phyloP scores from a whole-genome alignment of 331 rosid species.

The Arachis monticola region DNA sequence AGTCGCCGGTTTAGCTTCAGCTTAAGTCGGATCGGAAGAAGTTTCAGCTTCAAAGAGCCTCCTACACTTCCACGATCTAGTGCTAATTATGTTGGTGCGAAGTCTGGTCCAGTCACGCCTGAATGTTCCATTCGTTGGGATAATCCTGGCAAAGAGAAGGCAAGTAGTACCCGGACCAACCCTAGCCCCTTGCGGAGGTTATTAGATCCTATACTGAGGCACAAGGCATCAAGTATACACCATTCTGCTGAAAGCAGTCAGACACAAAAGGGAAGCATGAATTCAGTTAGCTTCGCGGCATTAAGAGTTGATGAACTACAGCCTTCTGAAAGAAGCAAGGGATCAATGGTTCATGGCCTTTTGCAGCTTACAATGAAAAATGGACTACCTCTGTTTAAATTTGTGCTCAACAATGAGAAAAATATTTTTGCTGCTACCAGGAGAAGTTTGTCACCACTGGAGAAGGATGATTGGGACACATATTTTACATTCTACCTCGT shows the following conservation, averaged over 20 bases:
- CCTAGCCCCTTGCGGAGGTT: slow-evolving; percentile 81
- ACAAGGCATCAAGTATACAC: slow-evolving; percentile 53
- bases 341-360: slow-evolving; percentile 64
- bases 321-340: slow-evolving; percentile 54
- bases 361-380: slow-evolving; percentile 74
- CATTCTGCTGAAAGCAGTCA: slow-evolving; percentile 51
- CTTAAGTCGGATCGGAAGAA: slow-evolving; percentile 80
- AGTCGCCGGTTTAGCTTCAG: slow-evolving; percentile 87
- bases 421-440: slow-evolving; percentile 69
- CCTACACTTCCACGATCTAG: slow-evolving; percentile 55
- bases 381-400: slow-evolving; percentile 77
- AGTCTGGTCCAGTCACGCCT: slow-evolving; percentile 79
- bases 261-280: slow-evolving; percentile 46
- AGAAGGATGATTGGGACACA: slow-evolving; percentile 62
- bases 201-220: slow-evolving; percentile 74
- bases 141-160: slow-evolving; percentile 56
- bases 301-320: slow-evolving; percentile 42
- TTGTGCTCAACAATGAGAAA: slow-evolving; percentile 66
- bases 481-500: slow-evolving; percentile 76
- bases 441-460: slow-evolving; percentile 57
- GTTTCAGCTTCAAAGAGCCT: slow-evolving; percentile 94
- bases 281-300: slow-evolving; percentile 48
- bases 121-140: slow-evolving; percentile 55
- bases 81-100: slow-evolving; percentile 56
- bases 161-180: slow-evolving; percentile 52